Evolutionary conservation across 331 rosid genomes (phyloP).

Genomic region (Pyracantha coccinea): DNA sequence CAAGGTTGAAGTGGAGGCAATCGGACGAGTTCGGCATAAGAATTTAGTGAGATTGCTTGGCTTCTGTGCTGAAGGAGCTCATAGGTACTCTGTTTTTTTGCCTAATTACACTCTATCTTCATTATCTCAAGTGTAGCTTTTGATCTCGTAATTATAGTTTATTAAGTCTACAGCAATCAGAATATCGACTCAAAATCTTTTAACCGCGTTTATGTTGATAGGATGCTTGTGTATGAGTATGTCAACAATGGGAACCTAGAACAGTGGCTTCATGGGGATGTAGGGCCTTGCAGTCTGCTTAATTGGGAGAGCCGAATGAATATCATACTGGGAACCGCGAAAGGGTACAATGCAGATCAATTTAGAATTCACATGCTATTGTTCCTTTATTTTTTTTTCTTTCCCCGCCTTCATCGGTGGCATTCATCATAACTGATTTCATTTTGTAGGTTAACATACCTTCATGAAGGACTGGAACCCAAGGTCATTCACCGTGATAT

Average conservation of each 20-base stretch:
- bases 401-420: neutral
- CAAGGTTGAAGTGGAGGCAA: conserved; percentile 64
- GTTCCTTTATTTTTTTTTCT: neutral
- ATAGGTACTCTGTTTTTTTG: conserved; percentile 29
- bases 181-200: neutral
- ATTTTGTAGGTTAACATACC: conserved; percentile 54
- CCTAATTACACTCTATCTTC: neutral
- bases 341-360: conserved; percentile 43
- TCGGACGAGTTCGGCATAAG: conserved; percentile 65
- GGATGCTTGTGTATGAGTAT: conserved; percentile 88
- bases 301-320: conserved; percentile 85
- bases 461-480: conserved; percentile 85
- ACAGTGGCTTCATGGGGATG: conserved; percentile 91
- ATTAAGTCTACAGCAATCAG: neutral
- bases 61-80: conserved; percentile 66
- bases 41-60: conserved; percentile 57
- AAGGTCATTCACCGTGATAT: conserved; percentile 87
- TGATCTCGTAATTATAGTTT: neutral
- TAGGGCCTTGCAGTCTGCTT: conserved; percentile 72
- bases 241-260: conserved; percentile 85
- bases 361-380: neutral
- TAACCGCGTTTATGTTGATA: conserved; percentile 4
- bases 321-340: conserved; percentile 69
- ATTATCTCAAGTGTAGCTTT: neutral
- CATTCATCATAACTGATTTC: neutral